Evolutionary conservation across 352 stramenopile species (phyloP), one percentile per base, ranked within the genome.

Genomic region (Phytophthora fragariae): DNA sequence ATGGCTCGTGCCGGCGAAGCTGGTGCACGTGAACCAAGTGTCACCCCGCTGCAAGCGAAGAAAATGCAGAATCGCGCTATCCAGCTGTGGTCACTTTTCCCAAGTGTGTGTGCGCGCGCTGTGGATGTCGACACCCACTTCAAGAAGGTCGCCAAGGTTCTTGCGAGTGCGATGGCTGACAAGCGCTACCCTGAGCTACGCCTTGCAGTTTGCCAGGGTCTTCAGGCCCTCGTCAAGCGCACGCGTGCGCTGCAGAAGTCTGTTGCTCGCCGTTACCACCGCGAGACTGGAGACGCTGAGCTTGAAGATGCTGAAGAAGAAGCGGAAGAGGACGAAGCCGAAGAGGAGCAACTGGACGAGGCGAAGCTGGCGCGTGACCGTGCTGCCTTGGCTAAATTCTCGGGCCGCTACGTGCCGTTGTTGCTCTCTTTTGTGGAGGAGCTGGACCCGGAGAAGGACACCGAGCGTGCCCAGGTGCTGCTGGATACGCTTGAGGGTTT

Each of bases 91-190:
- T 75, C 77, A 15, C 65, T 96, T 3, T 97, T 97, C 73, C 90
- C 90, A 7, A 94, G 81, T 65, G 84, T 97, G 47, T 95, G 88
- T 52, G 78, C 83, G 29, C 83, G 86, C 65, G 85, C 85, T 3
- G 68, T 88, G 29, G 90, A 97, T 69, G 84, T 97, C 57, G 85
- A 91, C 67, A 79, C 77, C 35, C 87, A 87, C 33, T 97, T 97
- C 66, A 95, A 95, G 82, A 92, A 86, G 70, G 82, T 97, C 47
- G 90, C 90, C 53, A 97, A 97, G 85, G 70, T 92, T 44, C 79
- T 97, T 9, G 88, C 89, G 14, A 97, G 94, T 56, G 90, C 90
- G 41, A 95, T 97, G 88, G 84, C 83, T 33, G 90, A 97, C 76
- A 86, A 95, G 77, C 88, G 90, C 31, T 96, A 93, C 72, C 90